Base-by-base conservation (phyloP, 768 basidiomycete genomes). In the Nidula microcarpa region DNA sequence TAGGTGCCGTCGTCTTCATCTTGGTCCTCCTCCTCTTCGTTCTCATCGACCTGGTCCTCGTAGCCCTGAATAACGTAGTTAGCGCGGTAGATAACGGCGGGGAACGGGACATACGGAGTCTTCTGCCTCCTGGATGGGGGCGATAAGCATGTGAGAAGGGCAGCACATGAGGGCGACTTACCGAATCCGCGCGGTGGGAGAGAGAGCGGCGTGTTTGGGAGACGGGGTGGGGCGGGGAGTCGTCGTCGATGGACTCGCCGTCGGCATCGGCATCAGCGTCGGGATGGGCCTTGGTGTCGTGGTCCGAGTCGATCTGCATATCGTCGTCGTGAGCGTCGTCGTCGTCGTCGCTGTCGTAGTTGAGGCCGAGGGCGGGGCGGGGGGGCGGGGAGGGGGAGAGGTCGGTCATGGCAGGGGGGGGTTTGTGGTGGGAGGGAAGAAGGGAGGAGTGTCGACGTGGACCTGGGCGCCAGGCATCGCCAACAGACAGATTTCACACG, bases 1-100 rank as follows among this genome's bases (percentile, higher is more conserved):
- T 90, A 91, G 49, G 88, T 87, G 57, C 79, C 86, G 62, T 91
- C 89, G 54, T 85, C 86, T 16, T 86, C 86, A 1, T 81, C 75
- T 4, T 83, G 82, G 50, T 85, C 80, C 45, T 78, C 73, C 11
- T 74, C 72, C n/a, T n/a, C n/a, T n/a, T n/a, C n/a, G 49, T 84
- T 84, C 56, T 88, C 86, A 33, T 77, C 86, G 7, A 43, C 51
- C 68, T 82, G 74, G 58, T 81, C 80, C 47, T 77, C 68, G 55
- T 74, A 78, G 54, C 71, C 78, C 80, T 78, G 59, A 45, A 62
- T 49, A 63, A 37, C n/a, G 37, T 57, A 57, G 56, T 48, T 52
- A 52, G 23, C 55, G 18, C 53, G 18, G 53, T 43, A 33, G 46
- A 53, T 53, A 63, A 54, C n/a, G 50, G 52, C 55, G 55, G 56